Evolutionary conservation across 2,329 filamentous ascomycete species (phyloP), one percentile per base, ranked within the genome.

Genomic region (Tolypocladium pustulatum): DNA sequence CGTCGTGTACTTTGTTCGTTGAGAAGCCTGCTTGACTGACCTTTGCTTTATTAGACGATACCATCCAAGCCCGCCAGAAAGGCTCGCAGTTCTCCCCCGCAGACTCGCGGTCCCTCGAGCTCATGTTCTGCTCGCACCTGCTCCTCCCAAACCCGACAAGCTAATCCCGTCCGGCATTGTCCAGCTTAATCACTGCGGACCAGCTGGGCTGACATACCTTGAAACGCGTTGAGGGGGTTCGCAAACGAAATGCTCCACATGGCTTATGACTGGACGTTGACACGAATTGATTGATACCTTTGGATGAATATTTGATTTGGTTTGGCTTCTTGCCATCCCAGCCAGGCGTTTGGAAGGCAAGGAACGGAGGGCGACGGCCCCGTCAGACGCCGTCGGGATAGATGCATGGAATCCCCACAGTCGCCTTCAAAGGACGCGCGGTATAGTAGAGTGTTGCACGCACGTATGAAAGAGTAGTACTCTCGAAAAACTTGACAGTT

Each of bases 41-140:
- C 3, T 3, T 52, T 12, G 4, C 22, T 2, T 22, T 17, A 2
- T 32, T 22, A 73, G 72, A 69, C 55, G 70, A 76, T 32, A 66
- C 67, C 1, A 69, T 75, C 17, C 66, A 71, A 43, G 63, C 73
- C 41, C 79, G 81, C 40, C 79, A 81, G 59, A 76, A 80, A 54
- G 74, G 78, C 27, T 78, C 79, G 4, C 74, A 78, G 41, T 84
- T 84, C 63, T 80, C 74, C 4, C 74, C 74, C 20, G 73, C 73
- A 46, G 74, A 80, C 62, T 80, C 78, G 10, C 74, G 78, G 37
- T 81, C 77, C 43, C 73, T 78, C 51, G 79, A 81, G 64, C 68
- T 81, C 46, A 75, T 76, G 60, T 79, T 79, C 61, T 79, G 76
- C 63, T 77, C 77, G 8, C 74, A 77, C 52, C 73, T 80, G 43